Percentiles rank a stretch among this genome's conserved stretches.
phyloP scores from a whole-genome alignment of 495 filamentous ascomycete genomes.

The Beverwykella pulmonaria region DNA sequence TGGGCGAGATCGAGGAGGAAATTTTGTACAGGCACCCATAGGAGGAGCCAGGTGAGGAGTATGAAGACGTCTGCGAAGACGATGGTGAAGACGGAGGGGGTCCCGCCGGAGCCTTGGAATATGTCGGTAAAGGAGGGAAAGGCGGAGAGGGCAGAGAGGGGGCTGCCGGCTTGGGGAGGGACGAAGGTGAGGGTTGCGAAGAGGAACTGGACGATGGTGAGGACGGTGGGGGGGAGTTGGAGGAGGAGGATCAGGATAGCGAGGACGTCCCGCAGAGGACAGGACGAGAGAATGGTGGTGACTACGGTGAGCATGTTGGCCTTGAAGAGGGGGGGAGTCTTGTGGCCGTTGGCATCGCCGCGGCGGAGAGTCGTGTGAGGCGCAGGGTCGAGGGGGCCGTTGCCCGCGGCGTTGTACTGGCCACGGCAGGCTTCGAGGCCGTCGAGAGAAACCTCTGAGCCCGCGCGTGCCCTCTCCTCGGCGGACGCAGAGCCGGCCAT shows the following conservation, averaged over 20 bases:
- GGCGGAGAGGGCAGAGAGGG: constrained; percentile 54
- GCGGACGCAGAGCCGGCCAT: constrained; percentile 22
- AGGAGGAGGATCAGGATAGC: constrained; percentile 97
- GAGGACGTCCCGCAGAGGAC: constrained; percentile 92
- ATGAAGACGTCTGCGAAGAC: constrained; percentile 80
- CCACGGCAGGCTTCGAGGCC: constrained; percentile 33
- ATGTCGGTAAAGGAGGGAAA: constrained; percentile 68
- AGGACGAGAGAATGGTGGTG: constrained; percentile 84
- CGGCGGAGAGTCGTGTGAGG: constrained; percentile 14
- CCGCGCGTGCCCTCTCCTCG: constrained; percentile 25
- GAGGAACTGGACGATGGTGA: constrained; percentile 88
- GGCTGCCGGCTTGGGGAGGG: constrained; percentile 61
- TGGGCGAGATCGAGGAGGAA: constrained; percentile 93
- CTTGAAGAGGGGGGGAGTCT: constrained; percentile 55
- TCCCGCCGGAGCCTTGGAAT: constrained; percentile 70
- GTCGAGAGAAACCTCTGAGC: constrained; percentile 35
- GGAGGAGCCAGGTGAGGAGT: constrained; percentile 81
- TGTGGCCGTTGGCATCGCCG: constrained; percentile 42
- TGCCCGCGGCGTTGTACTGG: constrained; percentile 24
- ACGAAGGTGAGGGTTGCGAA: constrained; percentile 95
- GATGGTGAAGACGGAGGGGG: constrained; percentile 77
- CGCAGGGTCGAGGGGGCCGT: background rate
- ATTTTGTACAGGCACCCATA: constrained; percentile 85
- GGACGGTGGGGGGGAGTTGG: constrained; percentile 88
- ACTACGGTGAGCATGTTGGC: constrained; percentile 67